phyloP scores from a whole-genome alignment of 805 yeast genomes.

The Sungouiozyma intestinalis region DNA sequence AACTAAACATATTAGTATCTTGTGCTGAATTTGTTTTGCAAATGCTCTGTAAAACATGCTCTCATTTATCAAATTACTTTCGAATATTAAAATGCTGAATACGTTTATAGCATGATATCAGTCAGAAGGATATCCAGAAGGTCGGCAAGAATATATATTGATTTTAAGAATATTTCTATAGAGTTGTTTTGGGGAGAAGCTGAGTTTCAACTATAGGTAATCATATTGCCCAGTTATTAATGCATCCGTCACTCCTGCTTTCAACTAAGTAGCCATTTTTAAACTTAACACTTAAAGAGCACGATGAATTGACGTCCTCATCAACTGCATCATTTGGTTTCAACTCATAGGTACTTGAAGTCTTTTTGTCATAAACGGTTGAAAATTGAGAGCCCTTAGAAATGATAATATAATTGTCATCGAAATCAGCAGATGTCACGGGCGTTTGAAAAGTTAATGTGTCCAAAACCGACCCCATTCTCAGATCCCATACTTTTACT shows the following conservation, averaged over 20 bases:
- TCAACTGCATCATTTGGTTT: slow-evolving; percentile 39
- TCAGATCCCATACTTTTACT: slow-evolving; percentile 61
- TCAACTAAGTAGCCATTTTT: slow-evolving; percentile 58
- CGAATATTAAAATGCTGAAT: too few species aligned
- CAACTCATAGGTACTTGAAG: slow-evolving; percentile 29
- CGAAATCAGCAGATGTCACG: slow-evolving; percentile 49
- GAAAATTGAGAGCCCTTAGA: slow-evolving; percentile 37
- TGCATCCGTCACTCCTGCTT: slow-evolving; percentile 49
- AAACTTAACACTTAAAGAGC: slow-evolving; percentile 36
- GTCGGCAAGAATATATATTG: too few species aligned
- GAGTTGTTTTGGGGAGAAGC: too few species aligned
- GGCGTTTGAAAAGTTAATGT: slow-evolving; percentile 53
- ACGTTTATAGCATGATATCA: too few species aligned
- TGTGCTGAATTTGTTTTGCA: too few species aligned
- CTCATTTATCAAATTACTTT: too few species aligned
- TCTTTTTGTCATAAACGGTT: slow-evolving; percentile 48
- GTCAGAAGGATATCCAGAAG: too few species aligned
- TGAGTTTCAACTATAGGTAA: background rate
- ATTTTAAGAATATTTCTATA: too few species aligned
- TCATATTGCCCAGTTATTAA: slow-evolving; percentile 53
- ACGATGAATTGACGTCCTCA: slow-evolving; percentile 27
- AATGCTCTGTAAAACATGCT: too few species aligned
- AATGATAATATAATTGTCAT: slow-evolving; percentile 43
- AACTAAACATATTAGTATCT: too few species aligned
- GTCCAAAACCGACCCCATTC: slow-evolving; percentile 53